These are phyloP conservation scores for Leccinum variicolor DNA, from an alignment of 768 basidiomycete genomes.

Conservation along the genomic window DNA sequence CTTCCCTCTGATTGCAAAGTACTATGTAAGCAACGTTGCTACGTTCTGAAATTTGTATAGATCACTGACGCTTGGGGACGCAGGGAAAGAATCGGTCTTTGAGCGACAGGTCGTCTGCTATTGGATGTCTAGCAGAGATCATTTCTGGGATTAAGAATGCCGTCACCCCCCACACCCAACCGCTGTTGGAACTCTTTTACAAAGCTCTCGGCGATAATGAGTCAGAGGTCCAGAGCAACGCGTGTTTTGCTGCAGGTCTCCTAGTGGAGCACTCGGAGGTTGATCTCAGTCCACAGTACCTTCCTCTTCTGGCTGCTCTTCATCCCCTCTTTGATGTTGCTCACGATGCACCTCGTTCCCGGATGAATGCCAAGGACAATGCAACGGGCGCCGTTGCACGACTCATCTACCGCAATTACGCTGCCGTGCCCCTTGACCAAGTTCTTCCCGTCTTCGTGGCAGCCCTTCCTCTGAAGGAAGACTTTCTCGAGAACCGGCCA, in stretches of 20 bases:
- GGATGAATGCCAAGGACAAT: conserved; percentile 90
- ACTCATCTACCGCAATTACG: conserved; percentile 74
- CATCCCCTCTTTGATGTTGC: conserved; percentile 75
- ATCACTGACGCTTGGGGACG: neutral
- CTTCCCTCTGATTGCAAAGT: conserved; percentile 86
- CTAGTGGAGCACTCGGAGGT: conserved; percentile 82
- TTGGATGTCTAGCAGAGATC: conserved; percentile 93
- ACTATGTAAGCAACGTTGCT: conserved; percentile 62
- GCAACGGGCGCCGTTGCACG: conserved; percentile 93
- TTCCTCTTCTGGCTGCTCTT: conserved; percentile 72
- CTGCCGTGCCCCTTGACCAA: conserved; percentile 83
- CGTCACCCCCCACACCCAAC: conserved; percentile 80
- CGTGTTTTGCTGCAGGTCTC: conserved; percentile 90
- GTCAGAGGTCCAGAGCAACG: conserved; percentile 93
- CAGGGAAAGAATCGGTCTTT: conserved; percentile 84
- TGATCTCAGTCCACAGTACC: conserved; percentile 81
- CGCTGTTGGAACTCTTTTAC: conserved; percentile 81
- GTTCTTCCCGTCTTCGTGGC: conserved; percentile 82
- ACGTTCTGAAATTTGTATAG: neutral
- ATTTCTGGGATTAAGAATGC: conserved; percentile 87
- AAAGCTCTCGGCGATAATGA: conserved; percentile 80
- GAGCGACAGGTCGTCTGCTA: conserved; percentile 89
- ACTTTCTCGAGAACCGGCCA: conserved; percentile 85
- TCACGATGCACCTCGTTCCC: conserved; percentile 58
- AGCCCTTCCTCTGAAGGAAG: conserved; percentile 83